A percentile compares a stretch with the other conserved stretches of the same genome.
phyloP scores from a whole-genome alignment of 2,329 filamentous ascomycete genomes.

The Claviceps capensis region DNA sequence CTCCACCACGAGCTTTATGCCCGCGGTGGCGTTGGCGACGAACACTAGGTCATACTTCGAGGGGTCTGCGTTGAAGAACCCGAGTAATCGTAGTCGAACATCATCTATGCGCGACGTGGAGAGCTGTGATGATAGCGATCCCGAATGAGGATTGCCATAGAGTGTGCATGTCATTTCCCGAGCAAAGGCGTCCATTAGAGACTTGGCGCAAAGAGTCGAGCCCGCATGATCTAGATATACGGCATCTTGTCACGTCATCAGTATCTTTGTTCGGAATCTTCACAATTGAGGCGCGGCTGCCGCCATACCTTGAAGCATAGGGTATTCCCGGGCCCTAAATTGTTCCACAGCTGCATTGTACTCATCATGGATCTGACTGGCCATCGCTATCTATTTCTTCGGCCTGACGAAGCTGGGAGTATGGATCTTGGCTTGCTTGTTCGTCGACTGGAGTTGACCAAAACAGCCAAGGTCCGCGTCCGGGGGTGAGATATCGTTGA shows the following conservation, averaged over 20 bases:
- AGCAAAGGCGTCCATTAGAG: constrained; percentile 66
- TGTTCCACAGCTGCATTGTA: constrained; percentile 48
- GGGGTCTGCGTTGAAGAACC: constrained; percentile 71
- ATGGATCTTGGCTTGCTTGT: too few relatives aligned
- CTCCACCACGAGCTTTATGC: constrained; percentile 75
- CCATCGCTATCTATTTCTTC: neutral
- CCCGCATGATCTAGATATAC: constrained; percentile 90
- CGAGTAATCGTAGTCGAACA: constrained; percentile 54
- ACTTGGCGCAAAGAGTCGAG: constrained; percentile 73
- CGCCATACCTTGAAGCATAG: constrained; percentile 50
- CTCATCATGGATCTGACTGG: neutral
- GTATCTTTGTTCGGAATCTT: neutral
- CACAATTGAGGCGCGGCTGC: neutral
- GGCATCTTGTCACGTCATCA: constrained; percentile 34
- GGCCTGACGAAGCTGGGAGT: too few relatives aligned
- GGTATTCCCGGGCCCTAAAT: constrained; percentile 48
- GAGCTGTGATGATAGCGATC: constrained; percentile 65
- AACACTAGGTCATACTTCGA: constrained; percentile 79
- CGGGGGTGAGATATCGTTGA: neutral
- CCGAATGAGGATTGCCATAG: constrained; percentile 87
- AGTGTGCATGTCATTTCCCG: constrained; percentile 65
- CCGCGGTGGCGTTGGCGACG: constrained; percentile 83
- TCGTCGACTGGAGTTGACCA: neutral
- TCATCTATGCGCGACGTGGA: constrained; percentile 65
- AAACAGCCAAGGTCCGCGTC: neutral